Base-by-base conservation (phyloP, 495 filamentous ascomycete genomes). In the Rhypophila decipiens region DNA sequence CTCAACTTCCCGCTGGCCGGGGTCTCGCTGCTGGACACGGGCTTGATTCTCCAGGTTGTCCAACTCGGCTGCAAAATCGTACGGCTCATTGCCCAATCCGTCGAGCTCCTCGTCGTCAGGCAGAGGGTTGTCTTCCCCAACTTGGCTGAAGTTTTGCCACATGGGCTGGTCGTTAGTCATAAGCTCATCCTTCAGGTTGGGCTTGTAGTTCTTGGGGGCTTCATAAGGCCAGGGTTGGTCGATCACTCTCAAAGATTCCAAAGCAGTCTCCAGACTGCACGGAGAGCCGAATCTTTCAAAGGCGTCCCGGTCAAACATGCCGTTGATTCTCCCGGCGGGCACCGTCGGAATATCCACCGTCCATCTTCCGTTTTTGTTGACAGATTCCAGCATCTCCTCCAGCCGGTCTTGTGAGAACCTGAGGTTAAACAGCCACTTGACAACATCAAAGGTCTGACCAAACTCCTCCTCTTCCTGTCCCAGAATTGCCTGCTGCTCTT, bases 101-200 rank as follows among this genome's bases (percentile, higher is more conserved):
- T 45, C 34, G 12, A 42, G 33, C 5, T 53, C 47, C 13, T 42
- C 31, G 18, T 47, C 39, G 34, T 44, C n/a, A n/a, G n/a, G n/a
- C n/a, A n/a, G 20, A 13, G 43, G 3, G 24, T 8, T 34, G 24
- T 49, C 29, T 3, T n/a, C 24, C 15, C 18, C 35, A 37, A n/a
- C 35, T 15, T 7, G 35, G 29, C n/a, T n/a, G n/a, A n/a, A n/a
- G n/a, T n/a, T n/a, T n/a, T n/a, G n/a, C n/a, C n/a, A n/a, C n/a
- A n/a, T n/a, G n/a, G n/a, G n/a, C n/a, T n/a, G n/a, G n/a, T n/a
- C n/a, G n/a, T n/a, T n/a, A n/a, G n/a, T n/a, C n/a, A n/a, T n/a
- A n/a, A n/a, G n/a, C n/a, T n/a, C n/a, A n/a, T n/a, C n/a, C n/a
- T n/a, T n/a, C n/a, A n/a, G n/a, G n/a, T n/a, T n/a, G n/a, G n/a